Conservation (phyloP, 306 rosid genomes). For the Pyrus betulifolia region DNA sequence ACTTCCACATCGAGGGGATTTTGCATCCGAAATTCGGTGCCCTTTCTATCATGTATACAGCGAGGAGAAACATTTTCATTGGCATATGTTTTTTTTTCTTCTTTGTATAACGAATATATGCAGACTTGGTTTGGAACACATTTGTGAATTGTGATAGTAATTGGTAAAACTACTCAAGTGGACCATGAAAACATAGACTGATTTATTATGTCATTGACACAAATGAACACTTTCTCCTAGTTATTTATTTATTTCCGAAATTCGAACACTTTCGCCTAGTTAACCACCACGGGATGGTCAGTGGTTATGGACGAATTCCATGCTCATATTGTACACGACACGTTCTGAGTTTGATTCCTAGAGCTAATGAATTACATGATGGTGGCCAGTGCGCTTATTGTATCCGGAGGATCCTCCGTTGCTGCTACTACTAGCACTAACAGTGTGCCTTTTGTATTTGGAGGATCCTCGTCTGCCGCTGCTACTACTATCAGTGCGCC, state of each 20-base stretch:
- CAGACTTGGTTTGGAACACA: neutral
- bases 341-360: too few relatives aligned
- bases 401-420: conserved; percentile 21
- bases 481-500: neutral
- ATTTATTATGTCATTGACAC: too few relatives aligned
- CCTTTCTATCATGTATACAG: conserved; percentile 9
- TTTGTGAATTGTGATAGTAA: neutral
- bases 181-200: too few relatives aligned
- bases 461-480: neutral
- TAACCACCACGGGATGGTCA: too few relatives aligned
- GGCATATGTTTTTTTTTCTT: neutral
- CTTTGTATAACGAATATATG: neutral
- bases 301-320: too few relatives aligned
- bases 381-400: conserved; percentile 17
- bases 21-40: neutral
- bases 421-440: conserved; percentile 27
- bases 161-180: too few relatives aligned
- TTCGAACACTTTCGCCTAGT: too few relatives aligned
- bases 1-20: neutral
- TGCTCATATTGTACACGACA: too few relatives aligned
- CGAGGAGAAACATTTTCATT: neutral
- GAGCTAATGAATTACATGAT: too few relatives aligned
- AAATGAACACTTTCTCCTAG: too few relatives aligned
- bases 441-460: conserved; percentile 36
- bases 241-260: too few relatives aligned